phyloP scores from a whole-genome alignment of 768 basidiomycete species.

The Dioszegia crocea region DNA sequence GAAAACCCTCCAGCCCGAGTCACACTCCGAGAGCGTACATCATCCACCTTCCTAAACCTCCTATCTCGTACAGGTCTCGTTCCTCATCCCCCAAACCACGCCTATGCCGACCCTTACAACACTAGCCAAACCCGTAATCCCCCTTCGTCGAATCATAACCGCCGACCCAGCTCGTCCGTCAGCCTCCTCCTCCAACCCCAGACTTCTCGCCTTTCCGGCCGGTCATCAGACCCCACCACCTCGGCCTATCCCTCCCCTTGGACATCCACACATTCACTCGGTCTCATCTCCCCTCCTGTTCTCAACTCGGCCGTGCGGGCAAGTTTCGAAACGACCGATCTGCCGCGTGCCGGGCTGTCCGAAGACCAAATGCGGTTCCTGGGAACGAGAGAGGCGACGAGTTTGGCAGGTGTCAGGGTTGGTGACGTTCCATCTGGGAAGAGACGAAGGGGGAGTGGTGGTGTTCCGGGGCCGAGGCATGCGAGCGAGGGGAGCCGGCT shows the following conservation, averaged over 20 bases:
- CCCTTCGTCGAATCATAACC: slow-evolving; percentile 2
- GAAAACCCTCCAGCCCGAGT: slow-evolving; percentile 16
- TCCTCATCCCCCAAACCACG: slow-evolving; percentile 14
- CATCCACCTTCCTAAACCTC: slow-evolving; percentile 30
- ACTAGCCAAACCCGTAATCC: neutral
- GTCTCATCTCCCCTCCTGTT: slow-evolving; percentile 32
- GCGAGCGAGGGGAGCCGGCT: neutral
- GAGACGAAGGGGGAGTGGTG: neutral
- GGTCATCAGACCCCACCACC: slow-evolving; percentile 1
- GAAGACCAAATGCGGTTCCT: slow-evolving; percentile 38
- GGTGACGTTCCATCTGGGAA: neutral
- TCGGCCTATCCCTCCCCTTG: slow-evolving; percentile 23
- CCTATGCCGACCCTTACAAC: neutral
- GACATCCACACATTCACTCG: slow-evolving; percentile 27
- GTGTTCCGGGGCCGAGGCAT: neutral
- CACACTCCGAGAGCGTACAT: slow-evolving; percentile 23
- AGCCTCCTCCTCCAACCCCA: slow-evolving; percentile 35
- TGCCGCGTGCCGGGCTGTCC: slow-evolving; percentile 32
- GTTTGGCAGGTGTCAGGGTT: slow-evolving; percentile 9
- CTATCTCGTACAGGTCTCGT: slow-evolving; percentile 22
- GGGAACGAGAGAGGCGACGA: slow-evolving; percentile 22
- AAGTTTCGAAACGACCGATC: slow-evolving; percentile 18
- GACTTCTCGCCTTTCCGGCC: slow-evolving; percentile 20
- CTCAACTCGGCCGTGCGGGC: slow-evolving; percentile 33
- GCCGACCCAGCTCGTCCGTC: slow-evolving; percentile 7